A percentile compares a stretch with the other conserved stretches of the same genome.
Conservation (phyloP, 2,329 filamentous ascomycete species). For the Fusarium sp. region DNA sequence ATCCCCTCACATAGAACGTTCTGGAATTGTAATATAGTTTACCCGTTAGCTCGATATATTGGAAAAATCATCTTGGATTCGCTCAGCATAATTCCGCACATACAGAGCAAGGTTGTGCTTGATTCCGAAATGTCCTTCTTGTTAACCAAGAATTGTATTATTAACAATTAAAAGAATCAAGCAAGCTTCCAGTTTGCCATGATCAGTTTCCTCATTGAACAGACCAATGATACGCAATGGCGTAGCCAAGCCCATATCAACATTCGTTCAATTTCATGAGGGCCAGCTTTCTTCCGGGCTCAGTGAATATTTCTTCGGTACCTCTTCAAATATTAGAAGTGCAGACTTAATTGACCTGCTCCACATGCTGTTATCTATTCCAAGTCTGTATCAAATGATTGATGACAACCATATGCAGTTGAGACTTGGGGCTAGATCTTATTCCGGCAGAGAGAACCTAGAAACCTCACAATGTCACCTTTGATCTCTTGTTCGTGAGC, state of each 20-base stretch:
- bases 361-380: fast-evolving
- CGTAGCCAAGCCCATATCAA: too few species aligned
- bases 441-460: too few species aligned
- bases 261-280: not conserved
- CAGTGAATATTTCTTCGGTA: too few species aligned
- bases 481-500: not conserved
- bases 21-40: not conserved
- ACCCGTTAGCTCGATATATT: too few species aligned
- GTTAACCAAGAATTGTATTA: not conserved
- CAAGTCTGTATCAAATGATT: not conserved
- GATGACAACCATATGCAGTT: too few species aligned
- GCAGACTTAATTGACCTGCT: too few species aligned
- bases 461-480: not conserved
- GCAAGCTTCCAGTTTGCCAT: not conserved
- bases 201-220: not conserved
- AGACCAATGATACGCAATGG: too few species aligned
- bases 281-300: not conserved
- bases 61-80: not conserved
- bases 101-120: too few species aligned
- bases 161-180: not conserved
- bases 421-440: too few species aligned
- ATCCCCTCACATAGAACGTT: fast-evolving
- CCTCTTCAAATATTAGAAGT: fast-evolving
- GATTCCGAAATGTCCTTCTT: not conserved
- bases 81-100: fast-evolving